phyloP scores from a whole-genome alignment of 768 basidiomycete species.

The Leucocoprinus sp. region DNA sequence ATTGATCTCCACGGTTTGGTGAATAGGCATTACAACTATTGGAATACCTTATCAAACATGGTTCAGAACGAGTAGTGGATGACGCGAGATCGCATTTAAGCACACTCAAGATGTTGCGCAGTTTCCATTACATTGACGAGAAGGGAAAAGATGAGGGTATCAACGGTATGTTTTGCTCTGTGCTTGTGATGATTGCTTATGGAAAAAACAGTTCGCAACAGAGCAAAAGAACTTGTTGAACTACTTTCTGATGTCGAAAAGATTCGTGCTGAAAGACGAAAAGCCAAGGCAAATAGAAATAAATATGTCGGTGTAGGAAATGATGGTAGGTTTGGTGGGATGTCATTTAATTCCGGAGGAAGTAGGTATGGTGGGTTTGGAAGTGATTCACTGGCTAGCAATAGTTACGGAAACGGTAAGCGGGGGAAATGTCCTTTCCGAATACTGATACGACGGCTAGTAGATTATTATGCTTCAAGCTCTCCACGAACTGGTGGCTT shows the following conservation, averaged over 20 bases:
- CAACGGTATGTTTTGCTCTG: conserved; percentile 55
- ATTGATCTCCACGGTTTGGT: background rate
- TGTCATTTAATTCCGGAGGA: conserved; percentile 19
- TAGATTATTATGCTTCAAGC: conserved; percentile 25
- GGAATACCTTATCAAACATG: conserved; percentile 95
- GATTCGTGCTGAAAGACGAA: conserved; percentile 82
- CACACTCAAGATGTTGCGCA: conserved; percentile 94
- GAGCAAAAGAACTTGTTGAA: conserved; percentile 87
- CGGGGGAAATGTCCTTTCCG: background rate
- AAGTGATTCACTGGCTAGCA: conserved; percentile 30
- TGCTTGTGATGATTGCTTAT: background rate
- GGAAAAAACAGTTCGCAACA: conserved; percentile 73
- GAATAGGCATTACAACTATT: conserved; percentile 80
- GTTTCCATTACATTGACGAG: conserved; percentile 98
- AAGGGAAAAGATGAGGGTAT: conserved; percentile 98
- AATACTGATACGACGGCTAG: conserved; percentile 13
- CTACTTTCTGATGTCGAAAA: conserved; percentile 86
- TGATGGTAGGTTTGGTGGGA: conserved; percentile 41
- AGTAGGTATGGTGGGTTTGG: conserved; percentile 39
- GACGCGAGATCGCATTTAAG: conserved; percentile 92
- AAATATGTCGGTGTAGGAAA: conserved; percentile 88
- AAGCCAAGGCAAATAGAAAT: conserved; percentile 83
- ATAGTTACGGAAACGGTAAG: conserved; percentile 20
- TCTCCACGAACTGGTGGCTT: conserved; percentile 33
- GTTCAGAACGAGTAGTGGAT: conserved; percentile 95